Conservation (phyloP, 164 flowering plant genomes). For the Santalum album region DNA sequence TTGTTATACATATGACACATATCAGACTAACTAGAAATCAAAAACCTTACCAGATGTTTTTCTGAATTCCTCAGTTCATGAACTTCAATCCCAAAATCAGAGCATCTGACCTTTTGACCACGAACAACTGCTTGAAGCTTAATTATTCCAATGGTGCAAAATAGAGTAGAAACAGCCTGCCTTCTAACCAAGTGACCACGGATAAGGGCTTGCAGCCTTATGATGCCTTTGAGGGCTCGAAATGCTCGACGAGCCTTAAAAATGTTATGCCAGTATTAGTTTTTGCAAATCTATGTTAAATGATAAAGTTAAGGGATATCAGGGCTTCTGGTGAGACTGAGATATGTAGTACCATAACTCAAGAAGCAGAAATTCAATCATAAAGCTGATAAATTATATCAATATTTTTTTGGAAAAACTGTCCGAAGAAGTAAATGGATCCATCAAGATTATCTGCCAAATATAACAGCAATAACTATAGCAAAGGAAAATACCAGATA, state of each 20-base stretch:
- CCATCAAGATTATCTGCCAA: too few species aligned
- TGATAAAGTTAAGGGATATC: too few species aligned
- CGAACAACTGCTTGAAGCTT: conserved; percentile 75
- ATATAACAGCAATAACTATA: background rate
- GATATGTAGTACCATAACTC: too few species aligned
- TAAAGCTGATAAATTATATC: too few species aligned
- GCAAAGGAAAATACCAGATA: conserved; percentile 49
- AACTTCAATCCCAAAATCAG: conserved; percentile 40
- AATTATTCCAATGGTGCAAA: conserved; percentile 56
- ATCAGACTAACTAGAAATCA: too few species aligned
- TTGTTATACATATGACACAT: too few species aligned
- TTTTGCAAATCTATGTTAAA: too few species aligned
- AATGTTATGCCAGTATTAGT: too few species aligned
- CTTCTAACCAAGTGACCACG: conserved; percentile 92
- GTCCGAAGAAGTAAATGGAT: too few species aligned
- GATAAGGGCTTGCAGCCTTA: conserved; percentile 89
- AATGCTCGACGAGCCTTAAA: conserved; percentile 93
- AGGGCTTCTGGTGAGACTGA: too few species aligned
- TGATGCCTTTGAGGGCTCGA: conserved; percentile 85
- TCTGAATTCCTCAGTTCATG: conserved; percentile 15
- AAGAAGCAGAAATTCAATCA: too few species aligned
- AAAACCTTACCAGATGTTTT: conserved; percentile 33
- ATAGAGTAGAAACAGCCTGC: conserved; percentile 73
- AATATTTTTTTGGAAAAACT: too few species aligned
- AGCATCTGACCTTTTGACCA: conserved; percentile 46